phyloP scores from a whole-genome alignment of 805 yeast genomes.

The Candida taoyuanica region DNA sequence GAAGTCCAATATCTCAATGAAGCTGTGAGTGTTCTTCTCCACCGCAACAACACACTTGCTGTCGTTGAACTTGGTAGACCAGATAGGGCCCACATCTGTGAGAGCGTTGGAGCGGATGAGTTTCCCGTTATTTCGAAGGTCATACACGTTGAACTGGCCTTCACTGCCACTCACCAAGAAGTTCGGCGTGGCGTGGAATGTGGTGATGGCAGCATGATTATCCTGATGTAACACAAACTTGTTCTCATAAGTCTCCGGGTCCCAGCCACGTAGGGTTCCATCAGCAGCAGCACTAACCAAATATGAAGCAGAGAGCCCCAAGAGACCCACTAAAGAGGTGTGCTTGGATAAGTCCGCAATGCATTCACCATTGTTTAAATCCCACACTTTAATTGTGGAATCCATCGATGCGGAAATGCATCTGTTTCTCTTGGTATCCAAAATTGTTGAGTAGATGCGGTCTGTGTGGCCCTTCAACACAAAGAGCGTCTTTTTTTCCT shows the following conservation, averaged over 20 bases:
- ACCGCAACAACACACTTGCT: slow-evolving; percentile 89
- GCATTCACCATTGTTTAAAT: slow-evolving; percentile 68
- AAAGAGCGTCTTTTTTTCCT: slow-evolving; percentile 66
- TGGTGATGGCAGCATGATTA: slow-evolving; percentile 88
- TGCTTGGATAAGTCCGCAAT: slow-evolving; percentile 78
- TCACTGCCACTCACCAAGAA: slow-evolving; percentile 87
- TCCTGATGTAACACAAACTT: slow-evolving; percentile 60
- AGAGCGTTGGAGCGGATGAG: slow-evolving; percentile 67
- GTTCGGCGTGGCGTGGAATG: slow-evolving; percentile 85
- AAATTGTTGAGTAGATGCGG: slow-evolving; percentile 81
- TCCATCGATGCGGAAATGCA: slow-evolving; percentile 94
- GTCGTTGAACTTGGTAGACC: slow-evolving; percentile 91
- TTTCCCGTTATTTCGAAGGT: slow-evolving; percentile 64
- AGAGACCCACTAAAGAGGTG: slow-evolving; percentile 81
- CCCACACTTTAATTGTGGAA: slow-evolving; percentile 86
- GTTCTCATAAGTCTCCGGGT: slow-evolving; percentile 70
- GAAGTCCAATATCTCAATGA: slow-evolving; percentile 81
- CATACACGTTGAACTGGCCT: slow-evolving; percentile 83
- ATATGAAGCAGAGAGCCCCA: slow-evolving; percentile 69
- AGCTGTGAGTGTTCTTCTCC: slow-evolving; percentile 65
- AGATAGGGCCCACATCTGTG: slow-evolving; percentile 76
- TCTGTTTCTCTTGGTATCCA: slow-evolving; percentile 68
- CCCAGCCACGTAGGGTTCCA: slow-evolving; percentile 88
- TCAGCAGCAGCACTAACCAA: slow-evolving; percentile 96
- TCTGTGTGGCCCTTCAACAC: slow-evolving; percentile 81